Conservation (phyloP, 2,329 filamentous ascomycete species). For the Calonectria pseudoturangicola region DNA sequence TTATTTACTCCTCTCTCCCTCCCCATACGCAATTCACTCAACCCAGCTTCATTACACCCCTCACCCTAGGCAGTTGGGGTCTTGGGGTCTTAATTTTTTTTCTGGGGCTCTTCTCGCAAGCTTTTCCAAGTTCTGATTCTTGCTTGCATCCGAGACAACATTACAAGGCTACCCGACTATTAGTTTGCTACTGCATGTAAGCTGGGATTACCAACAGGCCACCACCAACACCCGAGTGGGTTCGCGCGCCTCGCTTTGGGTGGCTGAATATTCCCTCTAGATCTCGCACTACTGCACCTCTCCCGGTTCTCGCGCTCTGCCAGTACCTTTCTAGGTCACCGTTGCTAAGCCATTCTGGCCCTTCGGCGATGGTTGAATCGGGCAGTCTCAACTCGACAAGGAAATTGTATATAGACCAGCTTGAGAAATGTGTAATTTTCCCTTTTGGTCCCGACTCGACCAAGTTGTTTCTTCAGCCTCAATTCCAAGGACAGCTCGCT, state of each 20-base stretch:
- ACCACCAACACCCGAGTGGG: not conserved
- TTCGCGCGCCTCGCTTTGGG: not conserved
- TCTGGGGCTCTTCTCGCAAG: slow-evolving; percentile 22
- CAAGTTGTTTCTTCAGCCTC: slow-evolving; percentile 20
- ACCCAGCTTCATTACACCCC: not conserved
- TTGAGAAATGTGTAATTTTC: not conserved
- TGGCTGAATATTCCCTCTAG: not conserved
- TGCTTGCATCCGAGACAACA: slow-evolving; percentile 8
- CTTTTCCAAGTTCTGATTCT: slow-evolving; percentile 24
- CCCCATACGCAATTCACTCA: not conserved
- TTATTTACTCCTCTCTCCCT: not conserved
- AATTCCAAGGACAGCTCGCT: not conserved
- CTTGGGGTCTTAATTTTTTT: not conserved
- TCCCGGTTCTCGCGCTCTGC: slow-evolving; percentile 1
- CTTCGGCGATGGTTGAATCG: not conserved
- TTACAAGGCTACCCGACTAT: slow-evolving; percentile 9
- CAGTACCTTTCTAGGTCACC: not conserved
- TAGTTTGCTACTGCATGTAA: slow-evolving; percentile 27
- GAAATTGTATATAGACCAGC: slow-evolving; percentile 18
- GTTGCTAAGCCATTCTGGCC: not conserved
- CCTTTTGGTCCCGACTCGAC: not conserved
- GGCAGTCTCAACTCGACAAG: not conserved
- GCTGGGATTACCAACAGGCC: slow-evolving; percentile 16
- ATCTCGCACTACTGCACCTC: slow-evolving; percentile 13
- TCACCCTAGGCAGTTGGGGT: not conserved